Percentiles rank a stretch among this genome's conserved stretches.
phyloP scores from a whole-genome alignment of 495 filamentous ascomycete genomes.

The Talaromyces trachyspermus region DNA sequence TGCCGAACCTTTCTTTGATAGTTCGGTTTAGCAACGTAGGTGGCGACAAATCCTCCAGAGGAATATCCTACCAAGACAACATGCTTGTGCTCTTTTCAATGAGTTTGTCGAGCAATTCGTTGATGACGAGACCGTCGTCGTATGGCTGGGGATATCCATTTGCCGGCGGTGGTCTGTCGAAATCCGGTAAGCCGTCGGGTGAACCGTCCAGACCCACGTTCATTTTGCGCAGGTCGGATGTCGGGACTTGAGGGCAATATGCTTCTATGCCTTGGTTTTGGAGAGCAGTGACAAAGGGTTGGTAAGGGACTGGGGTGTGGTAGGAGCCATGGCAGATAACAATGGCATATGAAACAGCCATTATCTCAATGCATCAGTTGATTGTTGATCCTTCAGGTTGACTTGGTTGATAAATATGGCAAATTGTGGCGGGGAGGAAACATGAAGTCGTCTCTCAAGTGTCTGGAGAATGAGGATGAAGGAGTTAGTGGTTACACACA shows the following conservation, averaged over 20 bases:
- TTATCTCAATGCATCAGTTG: too few species aligned
- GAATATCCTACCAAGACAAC: background rate
- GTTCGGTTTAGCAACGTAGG: background rate
- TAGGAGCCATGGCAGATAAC: conserved; percentile 23
- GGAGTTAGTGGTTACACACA: too few species aligned
- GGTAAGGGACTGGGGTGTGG: conserved; percentile 21
- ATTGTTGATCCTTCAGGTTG: too few species aligned
- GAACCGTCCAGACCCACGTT: background rate
- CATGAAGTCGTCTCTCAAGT: too few species aligned
- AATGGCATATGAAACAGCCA: conserved; percentile 1
- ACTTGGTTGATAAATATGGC: too few species aligned
- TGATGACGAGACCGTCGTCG: background rate
- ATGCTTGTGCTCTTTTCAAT: background rate
- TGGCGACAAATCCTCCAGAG: background rate
- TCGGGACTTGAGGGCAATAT: background rate
- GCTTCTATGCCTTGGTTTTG: background rate
- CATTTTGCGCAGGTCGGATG: background rate
- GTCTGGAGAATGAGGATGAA: too few species aligned
- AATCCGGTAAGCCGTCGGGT: background rate
- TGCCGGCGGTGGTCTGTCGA: background rate
- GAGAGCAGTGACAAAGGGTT: conserved; percentile 11
- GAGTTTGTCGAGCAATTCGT: background rate
- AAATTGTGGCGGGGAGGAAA: too few species aligned
- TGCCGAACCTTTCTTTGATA: conserved; percentile 4
- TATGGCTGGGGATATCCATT: background rate